A percentile compares a stretch with the other conserved stretches of the same genome.
These are phyloP conservation scores for Monosporozyma aerobia DNA, from an alignment of 805 yeast species.

Conservation along the genomic window DNA sequence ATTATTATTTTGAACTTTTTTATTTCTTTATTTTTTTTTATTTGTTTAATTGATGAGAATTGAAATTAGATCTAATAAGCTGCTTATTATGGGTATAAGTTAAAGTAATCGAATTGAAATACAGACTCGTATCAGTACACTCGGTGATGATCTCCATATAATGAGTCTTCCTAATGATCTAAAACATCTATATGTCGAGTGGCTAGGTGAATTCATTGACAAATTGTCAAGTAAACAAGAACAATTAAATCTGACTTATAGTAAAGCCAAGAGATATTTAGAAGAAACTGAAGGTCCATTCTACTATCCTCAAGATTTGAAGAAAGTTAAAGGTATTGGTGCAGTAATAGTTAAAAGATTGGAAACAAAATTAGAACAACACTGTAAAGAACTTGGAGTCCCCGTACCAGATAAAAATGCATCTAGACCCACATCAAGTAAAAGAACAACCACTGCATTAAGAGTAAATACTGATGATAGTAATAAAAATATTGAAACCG, in stretches of 20 bases:
- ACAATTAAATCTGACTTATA: conserved; percentile 44
- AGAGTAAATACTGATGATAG: conserved; percentile 11
- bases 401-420: conserved; percentile 14
- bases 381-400: conserved; percentile 50
- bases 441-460: conserved; percentile 14
- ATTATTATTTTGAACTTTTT: background rate
- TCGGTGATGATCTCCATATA: background rate
- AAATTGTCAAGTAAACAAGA: conserved; percentile 41
- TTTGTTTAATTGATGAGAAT: too few relatives aligned
- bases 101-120: too few relatives aligned
- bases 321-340: conserved; percentile 60
- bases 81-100: too few relatives aligned
- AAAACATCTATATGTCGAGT: conserved; percentile 42
- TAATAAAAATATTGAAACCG: conserved; percentile 1
- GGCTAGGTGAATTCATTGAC: conserved; percentile 49
- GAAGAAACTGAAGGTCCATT: conserved; percentile 37
- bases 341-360: conserved; percentile 51
- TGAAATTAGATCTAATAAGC: too few relatives aligned
- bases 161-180: conserved; percentile 41
- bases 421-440: conserved; percentile 3
- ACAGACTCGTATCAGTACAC: background rate
- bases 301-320: conserved; percentile 48
- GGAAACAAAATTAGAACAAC: conserved; percentile 35
- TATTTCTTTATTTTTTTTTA: background rate
- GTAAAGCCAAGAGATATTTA: conserved; percentile 48